phyloP scores from a whole-genome alignment of 331 rosid genomes.

The Rhamnella rubrinervis region DNA sequence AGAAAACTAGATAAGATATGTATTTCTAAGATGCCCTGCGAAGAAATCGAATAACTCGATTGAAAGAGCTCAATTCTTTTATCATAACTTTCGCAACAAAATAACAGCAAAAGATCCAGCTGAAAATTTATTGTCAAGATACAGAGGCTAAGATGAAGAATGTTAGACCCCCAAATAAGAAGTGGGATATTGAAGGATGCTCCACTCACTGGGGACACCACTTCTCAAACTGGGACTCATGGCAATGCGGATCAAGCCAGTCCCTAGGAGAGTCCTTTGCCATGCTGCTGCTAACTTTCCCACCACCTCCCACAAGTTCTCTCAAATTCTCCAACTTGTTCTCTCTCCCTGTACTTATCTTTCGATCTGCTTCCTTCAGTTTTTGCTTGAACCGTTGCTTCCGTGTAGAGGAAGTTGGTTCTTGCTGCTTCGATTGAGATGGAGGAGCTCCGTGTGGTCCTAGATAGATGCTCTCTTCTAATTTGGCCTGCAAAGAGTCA shows the following conservation, averaged over 20 bases:
- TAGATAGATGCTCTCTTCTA: slow-evolving; percentile 76
- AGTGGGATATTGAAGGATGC: neutral
- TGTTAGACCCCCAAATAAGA: neutral
- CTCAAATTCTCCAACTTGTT: slow-evolving; percentile 78
- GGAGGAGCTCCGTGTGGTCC: slow-evolving; percentile 98
- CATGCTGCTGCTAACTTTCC: slow-evolving; percentile 42
- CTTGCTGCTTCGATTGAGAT: slow-evolving; percentile 75
- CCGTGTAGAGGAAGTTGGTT: slow-evolving; percentile 48
- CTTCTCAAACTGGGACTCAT: slow-evolving; percentile 80
- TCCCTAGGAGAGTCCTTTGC: slow-evolving; percentile 62
- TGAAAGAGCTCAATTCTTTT: neutral
- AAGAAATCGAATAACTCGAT: neutral
- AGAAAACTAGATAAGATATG: neutral
- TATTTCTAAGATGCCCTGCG: neutral
- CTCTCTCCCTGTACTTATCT: slow-evolving; percentile 61
- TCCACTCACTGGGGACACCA: slow-evolving; percentile 35
- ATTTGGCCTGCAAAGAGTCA: slow-evolving; percentile 47
- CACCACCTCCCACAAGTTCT: slow-evolving; percentile 93
- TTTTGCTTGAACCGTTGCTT: slow-evolving; percentile 84
- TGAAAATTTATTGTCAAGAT: slow-evolving; percentile 32
- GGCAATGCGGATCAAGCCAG: slow-evolving; percentile 98
- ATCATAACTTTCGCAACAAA: slow-evolving; percentile 6
- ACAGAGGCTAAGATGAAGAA: slow-evolving; percentile 27
- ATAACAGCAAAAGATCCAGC: slow-evolving; percentile 6
- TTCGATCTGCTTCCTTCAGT: slow-evolving; percentile 88